Base-by-base conservation (phyloP, 805 yeast species). In the Myxozyma monticola region DNA sequence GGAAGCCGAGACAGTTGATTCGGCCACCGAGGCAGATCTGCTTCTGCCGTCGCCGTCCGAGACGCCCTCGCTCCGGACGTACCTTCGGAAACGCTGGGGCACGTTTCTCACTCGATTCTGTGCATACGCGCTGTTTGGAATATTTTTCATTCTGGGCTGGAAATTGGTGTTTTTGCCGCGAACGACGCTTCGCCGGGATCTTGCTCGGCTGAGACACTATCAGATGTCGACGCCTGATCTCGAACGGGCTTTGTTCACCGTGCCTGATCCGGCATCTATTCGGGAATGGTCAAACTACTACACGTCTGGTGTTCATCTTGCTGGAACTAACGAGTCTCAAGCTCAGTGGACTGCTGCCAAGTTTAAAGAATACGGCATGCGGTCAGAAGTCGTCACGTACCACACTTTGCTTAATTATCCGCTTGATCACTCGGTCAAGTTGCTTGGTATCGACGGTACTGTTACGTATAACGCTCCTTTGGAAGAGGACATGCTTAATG, bases 121-220 rank as follows among this genome's bases (percentile, higher is more conserved):
- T 65, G 70, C 75, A 58, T 73, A 75, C 53, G 68, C 75, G 40
- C 63, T 71, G 0, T 62, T 79, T 20, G 85, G 87, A 1, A 52
- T 80, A 1, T 45, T 74, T 1, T 79, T 81, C 40, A 67, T 81
- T 30, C 62, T 79, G 14, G 71, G 77, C 2, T 80, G 85, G 63
- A 79, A 85, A 35, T 71, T 87, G 42, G 79, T 84, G 0, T 89
- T 89, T 64, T 71, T 88, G 14, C 96, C 96, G 1, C 68, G 96
- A 49, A 87, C 97, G 1, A 86, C 96, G 1, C 70, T 88, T 17
- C 80, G 85, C 42, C 71, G 96, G 57, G 96, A 90, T 66, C 79
- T 85, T 61, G 76, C 91, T 60, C 70, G 96, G 42, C 66, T 87
- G 57, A 87, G 88, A 67, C 81, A 83, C 28, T 75, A 81, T 30